Evolutionary conservation across 2,329 filamentous ascomycete genomes (phyloP).

Genomic region (Emergomyces orientalis): DNA sequence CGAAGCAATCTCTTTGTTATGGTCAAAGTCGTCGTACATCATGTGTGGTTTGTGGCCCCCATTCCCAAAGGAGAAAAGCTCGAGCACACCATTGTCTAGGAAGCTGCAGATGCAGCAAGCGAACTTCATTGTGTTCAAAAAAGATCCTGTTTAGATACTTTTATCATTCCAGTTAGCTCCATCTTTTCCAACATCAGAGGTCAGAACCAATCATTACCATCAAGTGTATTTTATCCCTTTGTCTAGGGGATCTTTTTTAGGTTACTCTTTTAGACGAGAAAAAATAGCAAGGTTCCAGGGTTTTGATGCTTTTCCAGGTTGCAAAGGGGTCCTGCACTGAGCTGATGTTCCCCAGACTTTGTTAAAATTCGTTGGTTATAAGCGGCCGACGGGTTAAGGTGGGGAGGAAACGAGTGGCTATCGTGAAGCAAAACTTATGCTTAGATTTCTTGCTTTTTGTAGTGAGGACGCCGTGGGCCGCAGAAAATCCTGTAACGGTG

Average conservation of each 20-base stretch:
- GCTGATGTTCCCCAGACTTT: background rate
- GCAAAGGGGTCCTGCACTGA: background rate
- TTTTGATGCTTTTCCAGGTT: background rate
- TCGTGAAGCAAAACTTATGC: background rate
- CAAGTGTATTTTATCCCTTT: background rate
- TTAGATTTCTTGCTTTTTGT: background rate
- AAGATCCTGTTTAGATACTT: background rate
- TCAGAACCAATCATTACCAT: background rate
- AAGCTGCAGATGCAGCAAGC: background rate
- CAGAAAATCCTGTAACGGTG: background rate
- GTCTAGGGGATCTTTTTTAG: background rate
- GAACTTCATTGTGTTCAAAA: slow-evolving; percentile 3
- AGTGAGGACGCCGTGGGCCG: background rate
- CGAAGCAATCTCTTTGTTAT: background rate
- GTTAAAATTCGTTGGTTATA: background rate
- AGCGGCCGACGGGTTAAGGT: background rate
- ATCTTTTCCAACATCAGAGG: background rate
- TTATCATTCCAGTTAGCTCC: background rate
- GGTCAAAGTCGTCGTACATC: background rate
- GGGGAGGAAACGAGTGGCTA: background rate
- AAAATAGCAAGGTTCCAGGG: background rate
- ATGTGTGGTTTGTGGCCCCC: background rate
- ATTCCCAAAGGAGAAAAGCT: background rate
- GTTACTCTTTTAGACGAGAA: background rate
- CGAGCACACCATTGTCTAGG: background rate